Evolutionary conservation across 106 monocot genomes (phyloP), one percentile per base, ranked within the genome.

Genomic region (Narthecium ossifragum): DNA sequence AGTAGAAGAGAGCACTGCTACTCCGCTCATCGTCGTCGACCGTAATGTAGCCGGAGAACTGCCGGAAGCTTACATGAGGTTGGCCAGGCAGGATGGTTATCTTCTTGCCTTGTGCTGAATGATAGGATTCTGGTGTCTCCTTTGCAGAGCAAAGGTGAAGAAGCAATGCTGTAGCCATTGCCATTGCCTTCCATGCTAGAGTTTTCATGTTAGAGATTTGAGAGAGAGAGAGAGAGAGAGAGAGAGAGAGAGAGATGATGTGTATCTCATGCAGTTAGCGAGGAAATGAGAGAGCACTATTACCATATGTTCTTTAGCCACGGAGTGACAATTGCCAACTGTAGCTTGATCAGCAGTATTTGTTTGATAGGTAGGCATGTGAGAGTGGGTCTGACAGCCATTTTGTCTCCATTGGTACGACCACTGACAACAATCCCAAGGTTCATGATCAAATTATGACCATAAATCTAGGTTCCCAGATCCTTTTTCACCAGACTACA

Each of bases 1-100:
- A 98, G 96, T 90, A 98, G 67, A 90, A 98, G 37, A 98, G 79
- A 31, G 73, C 69, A 46, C 96, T n/a, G n/a, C n/a, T n/a, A n/a
- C n/a, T 75, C 33, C 64, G 59, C 48, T 71, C 70, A 59, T 37
- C 66, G 23, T 78, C 71, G 27, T 84, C 90, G 28, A 98, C 96
- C 21, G 73, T 62, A 25, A 98, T 59, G 76, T 98, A 98, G 46
- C 96, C 96, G 34, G 90, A 79, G 70, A 70, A 87, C 57, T 98
- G 96, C 53, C 74, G 72, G 73, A 98, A 98, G 62, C 46, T 81
- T 33, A 98, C 84, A 28, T 81, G 72, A 4, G 96, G 84, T 48
- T 98, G 96, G n/a, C 96, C 90, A 6, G 96, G 96, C 11, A 98
- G 86, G 62, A 59, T 72, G 55, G 36, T 56, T 47, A 98, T 81